Base-by-base conservation (phyloP, 2,329 filamentous ascomycete genomes). In the Cercospora beticola region DNA sequence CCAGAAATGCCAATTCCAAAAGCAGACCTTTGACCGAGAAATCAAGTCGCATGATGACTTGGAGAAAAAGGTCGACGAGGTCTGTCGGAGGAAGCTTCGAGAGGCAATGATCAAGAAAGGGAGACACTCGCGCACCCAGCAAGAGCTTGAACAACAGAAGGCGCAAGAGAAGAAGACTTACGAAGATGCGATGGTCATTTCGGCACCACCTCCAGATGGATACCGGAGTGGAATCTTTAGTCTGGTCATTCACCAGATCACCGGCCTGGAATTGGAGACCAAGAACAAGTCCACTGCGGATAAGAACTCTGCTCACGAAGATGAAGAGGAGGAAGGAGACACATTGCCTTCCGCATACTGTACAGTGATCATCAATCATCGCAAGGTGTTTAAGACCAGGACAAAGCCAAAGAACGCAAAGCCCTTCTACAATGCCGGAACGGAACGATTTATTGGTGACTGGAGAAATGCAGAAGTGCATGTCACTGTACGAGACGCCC, bases 361-460 rank as follows among this genome's bases (percentile, higher is more conserved):
- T 77, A 91, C 85, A 33, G 86, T 93, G 72, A 90, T 92, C 54
- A 79, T 93, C 72, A 92, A 93, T 75, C 90, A 93, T 75, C 85
- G 86, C 71, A 92, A 86, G 67, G 80, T 86, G 12, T 93, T 89
- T 80, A 88, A 86, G 73, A 92, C 90, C 1, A 83, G 91, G 16
- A 92, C 90, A 0, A 93, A 93, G 79, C 90, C 91, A 0, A 92
- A 92, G 80, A 92, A 92, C 70, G 85, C 88, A 0, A 92, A 92
- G 74, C 91, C 91, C 0, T 93, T 92, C 78, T 93, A 91, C 83
- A 93, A 93, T 71, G 90, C 91, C 2, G 89, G 89, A 5, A 91
- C 88, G 1, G 91, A 93, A 77, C 86, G 89, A 5, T 92, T 92
- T 71, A 84, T 93, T 46, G 83, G 87, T 12, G 88, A 93, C 76